These are phyloP conservation scores for Ciborinia camelliae DNA, from an alignment of 2,329 filamentous ascomycete species.

Conservation along the genomic window DNA sequence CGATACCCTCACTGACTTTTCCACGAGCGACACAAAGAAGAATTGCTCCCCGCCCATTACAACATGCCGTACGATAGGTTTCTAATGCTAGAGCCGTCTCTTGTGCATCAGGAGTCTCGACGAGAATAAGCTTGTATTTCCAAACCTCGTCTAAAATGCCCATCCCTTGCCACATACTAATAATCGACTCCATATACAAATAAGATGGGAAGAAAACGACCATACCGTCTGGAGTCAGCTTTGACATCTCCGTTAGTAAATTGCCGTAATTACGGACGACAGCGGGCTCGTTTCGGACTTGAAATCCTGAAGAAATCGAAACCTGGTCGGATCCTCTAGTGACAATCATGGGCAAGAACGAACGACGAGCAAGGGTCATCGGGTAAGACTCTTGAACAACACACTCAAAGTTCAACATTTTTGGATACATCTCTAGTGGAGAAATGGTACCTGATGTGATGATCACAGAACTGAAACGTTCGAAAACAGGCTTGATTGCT, in stretches of 20 bases:
- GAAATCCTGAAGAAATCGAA: constrained; percentile 87
- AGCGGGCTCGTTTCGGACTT: constrained; percentile 90
- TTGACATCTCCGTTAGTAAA: constrained; percentile 89
- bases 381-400: constrained; percentile 96
- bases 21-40: constrained; percentile 93
- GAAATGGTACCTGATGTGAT: constrained; percentile 98
- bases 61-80: constrained; percentile 95
- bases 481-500: constrained; percentile 95
- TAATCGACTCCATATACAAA: constrained; percentile 98
- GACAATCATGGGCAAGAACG: constrained; percentile 98
- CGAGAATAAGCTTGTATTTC: constrained; percentile 98
- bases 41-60: constrained; percentile 91
- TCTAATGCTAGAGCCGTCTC: constrained; percentile 94
- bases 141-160: constrained; percentile 95
- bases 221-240: constrained; percentile 92
- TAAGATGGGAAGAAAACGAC: constrained; percentile 99
- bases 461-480: constrained; percentile 95
- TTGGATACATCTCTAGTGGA: constrained; percentile 96
- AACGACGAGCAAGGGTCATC: constrained; percentile 90
- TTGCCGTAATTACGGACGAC: constrained; percentile 98
- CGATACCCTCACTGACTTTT: constrained; percentile 96
- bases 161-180: constrained; percentile 99
- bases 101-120: constrained; percentile 95
- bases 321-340: constrained; percentile 93
- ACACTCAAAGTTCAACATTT: constrained; percentile 91